phyloP scores from a whole-genome alignment of 495 filamentous ascomycete genomes.

The Daldinia caldariorum region DNA sequence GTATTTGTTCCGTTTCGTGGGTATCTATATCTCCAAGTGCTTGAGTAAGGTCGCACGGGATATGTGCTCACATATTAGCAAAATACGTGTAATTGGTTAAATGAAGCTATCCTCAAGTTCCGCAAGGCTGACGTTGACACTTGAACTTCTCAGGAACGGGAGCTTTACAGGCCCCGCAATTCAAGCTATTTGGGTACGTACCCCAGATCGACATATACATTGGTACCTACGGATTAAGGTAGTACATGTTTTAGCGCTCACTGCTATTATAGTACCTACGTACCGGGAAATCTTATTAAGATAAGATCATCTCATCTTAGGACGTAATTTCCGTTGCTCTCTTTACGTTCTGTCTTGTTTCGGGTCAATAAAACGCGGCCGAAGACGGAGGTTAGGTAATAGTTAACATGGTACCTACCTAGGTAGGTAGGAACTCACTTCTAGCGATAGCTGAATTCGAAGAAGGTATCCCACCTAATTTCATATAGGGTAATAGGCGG shows the following conservation, averaged over 20 bases:
- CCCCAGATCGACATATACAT: background rate
- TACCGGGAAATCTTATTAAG: constrained; percentile 1
- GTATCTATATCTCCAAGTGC: background rate
- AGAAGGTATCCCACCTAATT: constrained; percentile 10
- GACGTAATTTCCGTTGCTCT: constrained; percentile 12
- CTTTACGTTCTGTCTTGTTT: background rate
- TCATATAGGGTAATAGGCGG: constrained; percentile 1
- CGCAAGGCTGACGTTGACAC: constrained; percentile 38
- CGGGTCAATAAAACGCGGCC: constrained; percentile 20
- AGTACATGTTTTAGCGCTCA: too few relatives aligned
- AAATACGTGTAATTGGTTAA: constrained; percentile 1
- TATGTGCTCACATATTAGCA: constrained; percentile 13
- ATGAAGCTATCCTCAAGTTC: constrained; percentile 28
- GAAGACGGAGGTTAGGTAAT: constrained; percentile 44
- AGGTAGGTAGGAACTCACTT: too few relatives aligned
- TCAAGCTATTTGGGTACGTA: constrained; percentile 17
- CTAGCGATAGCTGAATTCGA: constrained; percentile 13
- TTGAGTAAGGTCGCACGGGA: background rate
- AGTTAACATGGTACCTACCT: too few relatives aligned
- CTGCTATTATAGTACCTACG: background rate
- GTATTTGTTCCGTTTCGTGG: background rate
- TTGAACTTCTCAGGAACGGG: constrained; percentile 12
- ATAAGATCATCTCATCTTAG: constrained; percentile 9
- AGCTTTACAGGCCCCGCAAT: constrained; percentile 38
- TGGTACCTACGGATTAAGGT: too few relatives aligned